A percentile compares a stretch with the other conserved stretches of the same genome.
phyloP scores from a whole-genome alignment of 129 eudicot species.

The Chrysanthemum makinoi region DNA sequence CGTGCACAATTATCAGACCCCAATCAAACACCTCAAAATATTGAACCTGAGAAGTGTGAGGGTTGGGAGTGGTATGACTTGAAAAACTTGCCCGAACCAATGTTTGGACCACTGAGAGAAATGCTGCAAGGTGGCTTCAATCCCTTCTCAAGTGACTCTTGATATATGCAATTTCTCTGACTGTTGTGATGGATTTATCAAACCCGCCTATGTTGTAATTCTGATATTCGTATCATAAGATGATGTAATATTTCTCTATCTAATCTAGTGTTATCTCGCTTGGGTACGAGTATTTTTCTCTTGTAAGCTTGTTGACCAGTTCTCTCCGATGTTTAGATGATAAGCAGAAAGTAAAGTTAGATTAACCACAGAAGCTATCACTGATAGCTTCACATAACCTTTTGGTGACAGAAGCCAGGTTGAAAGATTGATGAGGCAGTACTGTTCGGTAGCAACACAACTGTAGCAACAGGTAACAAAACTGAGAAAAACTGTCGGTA shows the following conservation, averaged over 20 bases:
- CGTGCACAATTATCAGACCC: slow-evolving; percentile 56
- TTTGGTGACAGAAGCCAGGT: too few species aligned
- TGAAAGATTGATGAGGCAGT: too few species aligned
- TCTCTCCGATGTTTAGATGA: too few species aligned
- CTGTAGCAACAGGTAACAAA: too few species aligned
- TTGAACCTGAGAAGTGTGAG: slow-evolving; percentile 81
- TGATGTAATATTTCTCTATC: not conserved
- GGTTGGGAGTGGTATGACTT: slow-evolving; percentile 96
- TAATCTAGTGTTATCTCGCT: not conserved
- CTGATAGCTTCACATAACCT: too few species aligned
- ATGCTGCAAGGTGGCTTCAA: slow-evolving; percentile 46
- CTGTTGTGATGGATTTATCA: not conserved
- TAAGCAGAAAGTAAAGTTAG: too few species aligned
- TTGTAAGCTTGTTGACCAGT: not conserved
- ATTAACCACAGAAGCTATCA: too few species aligned
- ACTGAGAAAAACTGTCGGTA: too few species aligned
- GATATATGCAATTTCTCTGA: not conserved
- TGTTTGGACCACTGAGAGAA: slow-evolving; percentile 49
- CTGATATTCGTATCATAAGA: not conserved
- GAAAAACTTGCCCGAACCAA: slow-evolving; percentile 72
- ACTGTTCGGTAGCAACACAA: too few species aligned
- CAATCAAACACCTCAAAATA: slow-evolving; percentile 48
- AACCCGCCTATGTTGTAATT: not conserved
- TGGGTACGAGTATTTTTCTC: not conserved
- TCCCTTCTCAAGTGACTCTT: slow-evolving; percentile 38